Base-by-base conservation (phyloP, 208 protist species). In the Vickermania ingenoplastis region DNA sequence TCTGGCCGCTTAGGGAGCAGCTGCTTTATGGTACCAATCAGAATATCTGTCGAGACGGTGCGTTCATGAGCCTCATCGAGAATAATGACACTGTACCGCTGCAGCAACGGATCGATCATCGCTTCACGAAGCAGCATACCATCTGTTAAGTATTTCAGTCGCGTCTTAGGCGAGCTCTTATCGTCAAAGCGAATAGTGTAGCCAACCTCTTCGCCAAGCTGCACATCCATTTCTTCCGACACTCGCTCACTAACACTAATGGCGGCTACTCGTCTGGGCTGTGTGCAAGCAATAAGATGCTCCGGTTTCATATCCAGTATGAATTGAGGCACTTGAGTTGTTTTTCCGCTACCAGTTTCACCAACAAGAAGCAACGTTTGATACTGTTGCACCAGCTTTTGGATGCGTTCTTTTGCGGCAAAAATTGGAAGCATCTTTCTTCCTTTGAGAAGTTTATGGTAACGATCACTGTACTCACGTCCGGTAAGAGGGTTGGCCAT, bases 11-110 rank as follows among this genome's bases (percentile, higher is more conserved):
- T 76, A 4, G 53, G 60, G 7, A 94, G 57, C 26, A 95, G 57
- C 25, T 90, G 78, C 83, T 99, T 99, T 7, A 99, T 69, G 1
- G 99, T 75, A 4, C 95, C 98, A 65, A 99, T 98, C 1, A 99
- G 77, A 31, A 99, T 94, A 69, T 99, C 98, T 0, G 98, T 99
- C 49, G 96, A 79, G 25, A 99, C 92, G 1, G 97, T 99, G 5
- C 98, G 76, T 77, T 99, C 98, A 73, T 99, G 99, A 0, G 98
- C 98, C 79, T 99, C 99, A 82, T 99, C 99, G 0, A 99, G 77
- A 55, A 99, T 97, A 59, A 99, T 95, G 7, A 98, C 83, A 53
- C 83, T 88, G 78, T 99, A 99, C 3, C 81, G 59, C 22, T 41
- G 70, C 14, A 99, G 61, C 5, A 92, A 48, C 11, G 90, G 78